These are phyloP conservation scores for Tephrocybe sp. DNA, from an alignment of 768 basidiomycete species.

Conservation along the genomic window DNA sequence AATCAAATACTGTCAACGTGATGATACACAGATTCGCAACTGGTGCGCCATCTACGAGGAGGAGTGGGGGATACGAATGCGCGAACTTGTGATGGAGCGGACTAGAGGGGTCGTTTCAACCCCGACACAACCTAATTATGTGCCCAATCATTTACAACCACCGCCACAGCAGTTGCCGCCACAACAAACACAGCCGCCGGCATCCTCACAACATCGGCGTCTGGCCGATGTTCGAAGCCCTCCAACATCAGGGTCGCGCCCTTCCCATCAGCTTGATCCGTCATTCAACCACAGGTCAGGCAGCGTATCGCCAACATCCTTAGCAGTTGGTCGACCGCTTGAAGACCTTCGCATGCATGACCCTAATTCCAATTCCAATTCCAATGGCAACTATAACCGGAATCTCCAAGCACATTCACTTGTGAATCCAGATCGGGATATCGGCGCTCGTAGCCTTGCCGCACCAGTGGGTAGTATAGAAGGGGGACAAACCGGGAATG, in stretches of 20 bases:
- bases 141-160: background rate
- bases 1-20: constrained; percentile 59
- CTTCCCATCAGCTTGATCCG: constrained; percentile 29
- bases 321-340: constrained; percentile 29
- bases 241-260: constrained; percentile 22
- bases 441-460: constrained; percentile 17
- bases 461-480: constrained; percentile 21
- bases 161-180: constrained; percentile 19
- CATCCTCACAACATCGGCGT: constrained; percentile 22
- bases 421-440: constrained; percentile 15
- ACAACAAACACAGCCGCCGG: constrained; percentile 17
- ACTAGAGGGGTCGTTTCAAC: constrained; percentile 20
- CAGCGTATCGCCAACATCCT: constrained; percentile 26
- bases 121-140: constrained; percentile 30
- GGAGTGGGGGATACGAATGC: constrained; percentile 59
- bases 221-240: constrained; percentile 30
- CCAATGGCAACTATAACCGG: constrained; percentile 8
- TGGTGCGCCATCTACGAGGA: constrained; percentile 68
- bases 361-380: constrained; percentile 11
- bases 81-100: constrained; percentile 43
- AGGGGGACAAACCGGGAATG: constrained; percentile 22
- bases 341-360: constrained; percentile 33
- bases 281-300: constrained; percentile 21
- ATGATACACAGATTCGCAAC: constrained; percentile 49
- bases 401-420: constrained; percentile 5